Evolutionary conservation across 2,329 filamentous ascomycete species (phyloP).

Genomic region (Pseudogymnoascus sp.): DNA sequence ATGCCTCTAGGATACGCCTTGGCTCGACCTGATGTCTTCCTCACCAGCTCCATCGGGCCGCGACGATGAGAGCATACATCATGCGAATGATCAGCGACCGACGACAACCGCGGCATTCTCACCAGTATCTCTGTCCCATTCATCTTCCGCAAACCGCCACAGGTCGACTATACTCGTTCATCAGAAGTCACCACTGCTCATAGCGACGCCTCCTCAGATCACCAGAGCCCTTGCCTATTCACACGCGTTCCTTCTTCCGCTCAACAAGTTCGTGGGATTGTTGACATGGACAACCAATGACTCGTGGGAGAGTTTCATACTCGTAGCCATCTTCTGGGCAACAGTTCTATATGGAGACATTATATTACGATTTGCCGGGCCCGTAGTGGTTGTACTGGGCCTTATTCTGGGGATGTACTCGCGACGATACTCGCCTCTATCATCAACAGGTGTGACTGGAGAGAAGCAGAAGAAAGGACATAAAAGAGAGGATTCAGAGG

Average conservation of each 20-base stretch:
- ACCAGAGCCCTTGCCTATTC: conserved; percentile 92
- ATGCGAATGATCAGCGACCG: conserved; percentile 35
- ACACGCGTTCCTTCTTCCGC: conserved; percentile 81
- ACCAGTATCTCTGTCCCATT: conserved; percentile 62
- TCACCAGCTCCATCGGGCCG: conserved; percentile 22
- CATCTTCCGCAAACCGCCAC: conserved; percentile 58
- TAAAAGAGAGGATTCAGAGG: conserved; percentile 42
- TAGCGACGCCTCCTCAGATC: conserved; percentile 89
- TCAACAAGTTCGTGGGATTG: conserved; percentile 78
- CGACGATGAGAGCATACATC: conserved; percentile 22
- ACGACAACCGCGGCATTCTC: conserved; percentile 88
- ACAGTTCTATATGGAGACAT: conserved; percentile 76
- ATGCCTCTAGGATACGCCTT: conserved; percentile 27
- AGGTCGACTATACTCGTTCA: conserved; percentile 90
- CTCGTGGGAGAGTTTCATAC: conserved; percentile 91
- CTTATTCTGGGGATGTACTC: conserved; percentile 91
- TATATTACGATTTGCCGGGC: conserved; percentile 72
- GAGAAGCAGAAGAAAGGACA: conserved; percentile 46
- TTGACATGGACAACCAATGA: conserved; percentile 91
- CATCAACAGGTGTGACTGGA: conserved; percentile 69
- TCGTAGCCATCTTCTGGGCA: conserved; percentile 81
- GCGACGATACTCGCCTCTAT: conserved; percentile 79
- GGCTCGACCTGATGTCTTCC: conserved; percentile 27
- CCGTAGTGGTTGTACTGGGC: conserved; percentile 67
- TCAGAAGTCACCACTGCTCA: conserved; percentile 87